Conservation (phyloP, 257 asterid genomes). For the Catharanthus roseus region DNA sequence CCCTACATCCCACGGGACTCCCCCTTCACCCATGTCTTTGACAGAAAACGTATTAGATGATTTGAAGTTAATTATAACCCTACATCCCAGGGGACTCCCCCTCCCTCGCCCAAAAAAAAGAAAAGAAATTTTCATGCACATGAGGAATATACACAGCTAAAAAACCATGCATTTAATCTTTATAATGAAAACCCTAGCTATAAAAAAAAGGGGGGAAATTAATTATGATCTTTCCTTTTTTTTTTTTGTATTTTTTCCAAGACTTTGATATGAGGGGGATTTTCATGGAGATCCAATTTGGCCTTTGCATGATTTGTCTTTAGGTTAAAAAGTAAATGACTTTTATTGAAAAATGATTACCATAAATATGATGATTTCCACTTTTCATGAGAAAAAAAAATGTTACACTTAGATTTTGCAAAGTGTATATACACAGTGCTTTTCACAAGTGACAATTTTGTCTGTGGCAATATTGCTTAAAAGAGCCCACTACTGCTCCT, state of each 20-base stretch:
- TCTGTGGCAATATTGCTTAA: slow-evolving; percentile 16
- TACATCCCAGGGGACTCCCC: background rate
- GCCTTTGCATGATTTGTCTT: slow-evolving; percentile 41
- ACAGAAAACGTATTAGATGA: too few relatives aligned
- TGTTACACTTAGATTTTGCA: slow-evolving; percentile 13
- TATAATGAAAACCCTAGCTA: slow-evolving; percentile 15
- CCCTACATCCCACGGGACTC: too few relatives aligned
- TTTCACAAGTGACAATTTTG: slow-evolving; percentile 21
- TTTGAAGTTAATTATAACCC: too few relatives aligned
- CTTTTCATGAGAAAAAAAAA: slow-evolving; percentile 22
- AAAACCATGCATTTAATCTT: slow-evolving; percentile 6
- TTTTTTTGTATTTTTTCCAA: slow-evolving; percentile 14
- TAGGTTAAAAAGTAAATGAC: slow-evolving; percentile 58
- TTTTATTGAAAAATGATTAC: slow-evolving; percentile 67
- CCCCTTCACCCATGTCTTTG: too few relatives aligned
- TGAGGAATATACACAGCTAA: background rate
- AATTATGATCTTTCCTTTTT: slow-evolving; percentile 15
- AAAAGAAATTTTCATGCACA: background rate
- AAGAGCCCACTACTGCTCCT: slow-evolving; percentile 60
- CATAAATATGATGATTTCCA: slow-evolving; percentile 13
- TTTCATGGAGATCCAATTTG: slow-evolving; percentile 43
- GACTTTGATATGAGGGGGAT: slow-evolving; percentile 32
- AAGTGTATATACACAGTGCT: slow-evolving; percentile 32
- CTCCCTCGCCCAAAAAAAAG: background rate
- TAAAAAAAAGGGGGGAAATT: slow-evolving; percentile 6